Base-by-base conservation (phyloP, 257 asterid genomes). In the Ophiorrhiza pumila region DNA sequence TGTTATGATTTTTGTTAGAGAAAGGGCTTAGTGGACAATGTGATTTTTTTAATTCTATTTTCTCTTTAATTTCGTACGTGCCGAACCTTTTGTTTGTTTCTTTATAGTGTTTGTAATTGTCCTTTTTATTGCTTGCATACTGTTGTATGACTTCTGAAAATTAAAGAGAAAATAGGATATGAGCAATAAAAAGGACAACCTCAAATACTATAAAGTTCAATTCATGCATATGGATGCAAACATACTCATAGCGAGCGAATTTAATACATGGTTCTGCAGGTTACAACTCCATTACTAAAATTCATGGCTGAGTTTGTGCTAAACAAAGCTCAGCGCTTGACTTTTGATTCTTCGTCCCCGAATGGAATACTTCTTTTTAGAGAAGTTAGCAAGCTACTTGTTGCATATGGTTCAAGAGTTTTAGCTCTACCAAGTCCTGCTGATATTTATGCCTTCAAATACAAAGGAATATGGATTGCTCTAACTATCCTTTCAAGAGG, bases 401-500 rank as follows among this genome's bases (percentile, higher is more conserved):
- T 92, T 69, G 91, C 90, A 59, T 94, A 90, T 80, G 99, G 99
- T 73, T 84, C 98, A 75, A 84, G 96, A 83, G 80, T 95, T 81
- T 74, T 95, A 42, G 77, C 96, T 41, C 85, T 90, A 83, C 95
- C 97, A 75, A 94, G 71, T 80, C 85, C 85, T 63, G 72, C 91
- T 45, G 99, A 95, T 83, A 83, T 91, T 50, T 95, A 95, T 86
- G 95, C 86, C 78, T 90, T 74, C 90, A 95, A 85, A 84, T 95
- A 95, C 88, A 95, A 95, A 85, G 99, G 99, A 76, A 89, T 95
- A 69, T 95, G 99, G 98, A 92, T 95, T 80, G 85, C 88, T 43
- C 83, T 95, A 71, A 90, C 92, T 29, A 86, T 90, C 80, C 96
- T 95, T 71, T 77, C 94, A 63, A 84, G 97, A 83, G 98, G 99